Conservation (phyloP, 1,284 basidiomycete genomes). For the Papiliotrema nemorosa region DNA sequence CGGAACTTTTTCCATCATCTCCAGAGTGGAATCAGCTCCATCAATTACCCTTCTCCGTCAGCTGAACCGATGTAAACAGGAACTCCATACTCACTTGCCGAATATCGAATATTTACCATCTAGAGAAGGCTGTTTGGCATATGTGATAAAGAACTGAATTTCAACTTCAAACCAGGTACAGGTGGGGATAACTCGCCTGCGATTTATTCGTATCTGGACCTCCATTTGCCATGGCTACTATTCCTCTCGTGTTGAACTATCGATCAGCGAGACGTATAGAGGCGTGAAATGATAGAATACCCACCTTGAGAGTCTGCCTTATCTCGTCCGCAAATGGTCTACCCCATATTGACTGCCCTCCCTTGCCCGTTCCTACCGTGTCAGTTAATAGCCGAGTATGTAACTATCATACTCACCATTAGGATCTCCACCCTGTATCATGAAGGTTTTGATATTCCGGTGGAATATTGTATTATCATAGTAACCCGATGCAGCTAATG, state of each 20-base stretch:
- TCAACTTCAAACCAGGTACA: neutral
- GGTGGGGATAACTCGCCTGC: conserved; percentile 32
- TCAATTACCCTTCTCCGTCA: conserved; percentile 68
- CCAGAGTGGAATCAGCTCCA: conserved; percentile 81
- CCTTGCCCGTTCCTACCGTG: conserved; percentile 50
- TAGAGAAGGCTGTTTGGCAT: conserved; percentile 84
- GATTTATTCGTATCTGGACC: conserved; percentile 92
- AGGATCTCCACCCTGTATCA: conserved; percentile 89
- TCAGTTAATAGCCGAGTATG: neutral
- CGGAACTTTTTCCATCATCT: conserved; percentile 82
- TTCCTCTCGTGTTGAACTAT: conserved; percentile 89
- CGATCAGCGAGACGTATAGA: neutral
- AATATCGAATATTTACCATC: conserved; percentile 94
- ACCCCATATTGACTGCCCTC: conserved; percentile 58
- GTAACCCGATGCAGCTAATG: conserved; percentile 82
- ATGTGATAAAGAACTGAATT: conserved; percentile 84
- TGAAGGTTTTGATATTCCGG: conserved; percentile 89
- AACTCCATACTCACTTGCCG: conserved; percentile 62
- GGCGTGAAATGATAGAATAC: conserved; percentile 12
- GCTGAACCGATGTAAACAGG: no score
- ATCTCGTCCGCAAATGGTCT: conserved; percentile 85
- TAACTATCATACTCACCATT: conserved; percentile 60
- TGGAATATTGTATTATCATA: conserved; percentile 88
- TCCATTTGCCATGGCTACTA: conserved; percentile 96
- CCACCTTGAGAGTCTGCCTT: conserved; percentile 82